Base-by-base conservation (phyloP, 2,329 filamentous ascomycete genomes). In the Sclerotinia trifoliorum region DNA sequence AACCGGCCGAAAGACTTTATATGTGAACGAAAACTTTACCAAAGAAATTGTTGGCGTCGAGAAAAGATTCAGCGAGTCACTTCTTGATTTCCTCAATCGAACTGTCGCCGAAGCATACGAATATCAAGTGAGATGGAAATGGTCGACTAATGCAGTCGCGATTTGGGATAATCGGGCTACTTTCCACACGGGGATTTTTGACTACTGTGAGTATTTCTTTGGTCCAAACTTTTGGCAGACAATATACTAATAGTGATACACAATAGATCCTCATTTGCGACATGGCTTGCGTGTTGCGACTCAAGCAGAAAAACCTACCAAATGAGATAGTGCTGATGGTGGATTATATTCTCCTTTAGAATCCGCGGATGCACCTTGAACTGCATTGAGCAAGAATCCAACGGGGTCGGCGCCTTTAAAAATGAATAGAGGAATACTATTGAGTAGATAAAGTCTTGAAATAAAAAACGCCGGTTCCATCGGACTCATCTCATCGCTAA, bases 261-360 rank as follows among this genome's bases (percentile, higher is more conserved):
- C 8, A 1, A 62, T 11, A 66, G 65, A 66, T 44, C 65, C 65
- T 19, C 65, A 66, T 42, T 46, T 66, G 49, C 81, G 90, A 49
- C 90, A 93, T 75, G 90, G 90, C 2, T 92, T 89, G 0, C 82
- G 90, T 29, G 89, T 93, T 4, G 92, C 89, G 0, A 82, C 87
- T 7, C 78, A 93, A 64, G 90, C 88, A 0, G 90, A 93, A 80
- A 88, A 88, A 80, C 90, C 90, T 0, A 62, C 44, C 13, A 62
- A 24, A 49, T 62, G 58, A 62, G n/a, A 35, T 17, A 13, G 21
- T 11, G 13, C 13, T 39, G 32, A 21, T 39, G 13, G 24, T 62
- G 44, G 21, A 49, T 49, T 49, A 3, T 35, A 3, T 35, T 49
- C 21, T 24, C 8, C 13, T 48, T 11, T n/a, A n/a, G 32, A 11